Evolutionary conservation across 2,329 filamentous ascomycete genomes (phyloP), one percentile per base, ranked within the genome.

Genomic region (Fusarium beomiforme): DNA sequence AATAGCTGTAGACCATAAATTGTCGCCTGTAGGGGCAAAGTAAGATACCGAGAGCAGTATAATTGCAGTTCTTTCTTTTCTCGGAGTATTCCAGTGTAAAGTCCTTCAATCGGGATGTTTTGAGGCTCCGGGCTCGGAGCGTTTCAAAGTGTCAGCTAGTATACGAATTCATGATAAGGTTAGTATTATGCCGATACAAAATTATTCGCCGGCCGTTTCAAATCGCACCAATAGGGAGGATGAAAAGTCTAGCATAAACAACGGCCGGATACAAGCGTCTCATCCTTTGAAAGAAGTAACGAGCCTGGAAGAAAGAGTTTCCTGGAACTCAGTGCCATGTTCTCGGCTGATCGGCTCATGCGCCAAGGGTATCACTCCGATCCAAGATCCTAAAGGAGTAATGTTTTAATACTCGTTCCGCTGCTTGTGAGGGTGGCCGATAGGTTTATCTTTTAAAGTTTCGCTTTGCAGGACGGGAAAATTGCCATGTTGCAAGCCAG

Each of bases 391-490:
- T 5, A 43, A 55, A 55, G n/a, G 13, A 24, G 26, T 9, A 31
- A n/a, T 6, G 23, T 12, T 10, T 24, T 55, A n/a, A 47, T 46
- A 6, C 31, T 33, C 8, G 11, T 17, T 56, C 10, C 3, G 16
- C 34, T 29, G 6, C 8, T 4, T 26, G 59, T 65, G 63, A 44
- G 34, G 23, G 24, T 58, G 23, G 21, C 46, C n/a, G 23, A 33
- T 23, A 19, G 50, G 6, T 24, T 34, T 55, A 29, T 43, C 2
- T 41, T 44, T 60, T 64, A 44, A 26, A 39, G 19, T 57, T 57
- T 57, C 23, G 23, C 19, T 16, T 37, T 51, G 44, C 37, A 44
- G 44, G 44, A 53, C 63, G 59, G 59, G 42, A 64, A 66, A 66
- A 66, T 55, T 46, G 17, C 21, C 26, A 41, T 26, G 59, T 65